phyloP scores from a whole-genome alignment of 73 alveolate species.

The Paramecium biaurelia region DNA sequence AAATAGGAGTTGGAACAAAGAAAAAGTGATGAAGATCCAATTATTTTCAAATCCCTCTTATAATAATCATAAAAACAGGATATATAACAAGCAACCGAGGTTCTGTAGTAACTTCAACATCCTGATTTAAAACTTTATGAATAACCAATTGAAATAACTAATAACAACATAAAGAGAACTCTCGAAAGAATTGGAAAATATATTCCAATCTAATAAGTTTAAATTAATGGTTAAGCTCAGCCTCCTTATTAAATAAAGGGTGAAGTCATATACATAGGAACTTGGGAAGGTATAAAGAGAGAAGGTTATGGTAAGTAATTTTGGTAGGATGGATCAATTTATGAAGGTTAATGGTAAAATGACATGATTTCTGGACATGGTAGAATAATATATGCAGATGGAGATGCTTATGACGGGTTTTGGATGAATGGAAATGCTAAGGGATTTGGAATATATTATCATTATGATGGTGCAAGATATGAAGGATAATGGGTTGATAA shows the following conservation, averaged over 20 bases:
- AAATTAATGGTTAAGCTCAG: neutral
- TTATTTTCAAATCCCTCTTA: neutral
- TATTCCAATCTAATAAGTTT: neutral
- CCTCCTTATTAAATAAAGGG: conserved; percentile 57
- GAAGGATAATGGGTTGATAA: conserved; percentile 72
- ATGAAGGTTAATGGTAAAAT: conserved; percentile 57
- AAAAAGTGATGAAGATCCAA: neutral
- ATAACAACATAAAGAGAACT: neutral
- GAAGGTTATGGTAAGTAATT: conserved; percentile 70
- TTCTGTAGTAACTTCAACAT: neutral
- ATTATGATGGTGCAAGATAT: conserved; percentile 65
- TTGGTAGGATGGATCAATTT: conserved; percentile 81
- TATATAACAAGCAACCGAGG: neutral
- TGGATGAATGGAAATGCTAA: conserved; percentile 59
- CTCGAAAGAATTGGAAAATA: conserved; percentile 42
- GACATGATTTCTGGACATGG: conserved; percentile 1
- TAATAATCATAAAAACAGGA: neutral
- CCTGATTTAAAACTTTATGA: neutral
- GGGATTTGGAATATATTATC: conserved; percentile 69
- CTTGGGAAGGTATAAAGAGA: conserved; percentile 62
- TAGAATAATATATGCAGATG: conserved; percentile 20
- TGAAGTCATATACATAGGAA: conserved; percentile 78
- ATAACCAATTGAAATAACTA: conserved; percentile 9
- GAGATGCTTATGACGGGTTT: conserved; percentile 60
- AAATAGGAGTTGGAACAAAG: neutral